Conservation (phyloP, 164 flowering plant species). For the Macadamia integrifolia region DNA sequence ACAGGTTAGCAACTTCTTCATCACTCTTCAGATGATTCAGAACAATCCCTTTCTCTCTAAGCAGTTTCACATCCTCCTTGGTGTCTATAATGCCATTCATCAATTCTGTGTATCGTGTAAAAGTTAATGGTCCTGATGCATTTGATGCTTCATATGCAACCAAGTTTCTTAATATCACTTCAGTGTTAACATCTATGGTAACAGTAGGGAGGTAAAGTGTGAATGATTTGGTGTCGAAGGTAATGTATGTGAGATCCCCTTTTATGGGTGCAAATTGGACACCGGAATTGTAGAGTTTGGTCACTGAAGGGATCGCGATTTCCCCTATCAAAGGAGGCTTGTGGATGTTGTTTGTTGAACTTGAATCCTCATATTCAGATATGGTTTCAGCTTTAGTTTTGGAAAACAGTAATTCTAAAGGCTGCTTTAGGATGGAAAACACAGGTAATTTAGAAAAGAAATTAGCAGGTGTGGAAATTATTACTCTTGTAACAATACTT, state of each 20-base stretch:
- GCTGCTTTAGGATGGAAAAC: constrained; percentile 9
- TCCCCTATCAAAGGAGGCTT: constrained; percentile 30
- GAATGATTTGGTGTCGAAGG: constrained; percentile 24
- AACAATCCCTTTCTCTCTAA: constrained; percentile 52
- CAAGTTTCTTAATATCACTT: constrained; percentile 55
- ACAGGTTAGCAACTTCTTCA: constrained; percentile 47
- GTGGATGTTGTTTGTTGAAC: background rate
- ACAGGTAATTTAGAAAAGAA: constrained; percentile 11
- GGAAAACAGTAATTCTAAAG: constrained; percentile 6
- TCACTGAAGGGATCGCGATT: constrained; percentile 36
- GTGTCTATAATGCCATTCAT: constrained; percentile 78
- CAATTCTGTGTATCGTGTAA: constrained; percentile 59
- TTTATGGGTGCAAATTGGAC: constrained; percentile 20
- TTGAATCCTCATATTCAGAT: constrained; percentile 8
- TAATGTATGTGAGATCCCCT: constrained; percentile 21
- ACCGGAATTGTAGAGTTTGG: constrained; percentile 26
- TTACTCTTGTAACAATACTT: background rate
- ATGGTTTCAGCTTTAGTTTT: constrained; percentile 9
- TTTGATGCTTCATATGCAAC: constrained; percentile 61
- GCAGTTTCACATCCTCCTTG: constrained; percentile 46
- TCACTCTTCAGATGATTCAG: constrained; percentile 62
- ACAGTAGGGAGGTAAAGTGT: constrained; percentile 30
- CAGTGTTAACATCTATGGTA: constrained; percentile 42
- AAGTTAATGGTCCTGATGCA: constrained; percentile 44
- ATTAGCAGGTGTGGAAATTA: constrained; percentile 11